Percentiles rank a stretch among this genome's conserved stretches.
These are phyloP conservation scores for Leishmania turanica DNA, from an alignment of 208 protist species.

Conservation along the genomic window DNA sequence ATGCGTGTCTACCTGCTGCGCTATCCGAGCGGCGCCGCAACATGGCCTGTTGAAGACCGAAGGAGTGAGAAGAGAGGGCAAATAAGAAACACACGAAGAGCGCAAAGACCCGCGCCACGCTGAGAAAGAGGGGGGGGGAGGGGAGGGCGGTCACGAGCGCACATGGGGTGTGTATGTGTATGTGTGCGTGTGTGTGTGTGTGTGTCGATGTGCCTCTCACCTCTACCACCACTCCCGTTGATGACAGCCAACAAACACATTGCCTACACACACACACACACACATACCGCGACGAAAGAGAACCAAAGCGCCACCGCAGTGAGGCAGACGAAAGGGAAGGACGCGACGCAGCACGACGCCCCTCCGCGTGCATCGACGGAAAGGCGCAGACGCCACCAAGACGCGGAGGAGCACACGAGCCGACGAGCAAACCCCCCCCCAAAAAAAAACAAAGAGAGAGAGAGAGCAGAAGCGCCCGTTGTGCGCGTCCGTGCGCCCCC, in stretches of 20 bases:
- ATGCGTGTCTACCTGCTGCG: neutral
- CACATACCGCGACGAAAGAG: neutral
- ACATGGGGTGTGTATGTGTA: neutral
- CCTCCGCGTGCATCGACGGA: too few relatives aligned
- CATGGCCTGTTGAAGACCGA: neutral
- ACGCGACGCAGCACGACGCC: neutral
- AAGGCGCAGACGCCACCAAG: neutral
- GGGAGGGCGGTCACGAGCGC: neutral
- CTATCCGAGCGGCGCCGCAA: neutral
- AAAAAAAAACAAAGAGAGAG: neutral
- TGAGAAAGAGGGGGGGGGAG: neutral
- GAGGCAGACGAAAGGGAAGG: neutral
- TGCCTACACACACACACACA: neutral
- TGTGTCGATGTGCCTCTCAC: neutral
- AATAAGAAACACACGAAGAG: neutral
- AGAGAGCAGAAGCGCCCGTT: neutral
- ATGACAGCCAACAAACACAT: neutral
- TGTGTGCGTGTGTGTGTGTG: too few relatives aligned
- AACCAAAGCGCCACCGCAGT: neutral
- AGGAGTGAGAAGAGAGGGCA: neutral
- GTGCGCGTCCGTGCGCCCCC: too few relatives aligned
- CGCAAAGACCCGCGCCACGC: neutral
- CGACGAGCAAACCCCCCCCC: too few relatives aligned
- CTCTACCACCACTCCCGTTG: neutral
- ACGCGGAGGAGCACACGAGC: neutral